phyloP scores from a whole-genome alignment of 2,329 filamentous ascomycete species.

The Fusarium sp. region DNA sequence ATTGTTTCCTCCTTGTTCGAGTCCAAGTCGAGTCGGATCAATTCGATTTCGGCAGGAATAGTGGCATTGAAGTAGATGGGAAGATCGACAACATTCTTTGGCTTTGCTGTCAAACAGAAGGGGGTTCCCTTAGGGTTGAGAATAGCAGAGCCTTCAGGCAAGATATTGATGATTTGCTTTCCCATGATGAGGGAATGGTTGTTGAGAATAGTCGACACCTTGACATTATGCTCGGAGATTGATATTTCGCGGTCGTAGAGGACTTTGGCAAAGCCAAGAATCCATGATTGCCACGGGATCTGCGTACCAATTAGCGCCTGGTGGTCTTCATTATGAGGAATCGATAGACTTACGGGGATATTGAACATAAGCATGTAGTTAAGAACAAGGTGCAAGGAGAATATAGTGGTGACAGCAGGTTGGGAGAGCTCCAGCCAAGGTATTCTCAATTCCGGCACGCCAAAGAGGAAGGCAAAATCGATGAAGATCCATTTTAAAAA shows the following conservation, averaged over 20 bases:
- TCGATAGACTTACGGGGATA: conserved; percentile 71
- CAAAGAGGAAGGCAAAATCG: conserved; percentile 88
- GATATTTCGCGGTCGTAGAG: conserved; percentile 94
- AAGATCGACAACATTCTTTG: conserved; percentile 71
- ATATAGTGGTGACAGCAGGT: conserved; percentile 76
- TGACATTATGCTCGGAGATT: conserved; percentile 93
- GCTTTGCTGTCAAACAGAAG: conserved; percentile 80
- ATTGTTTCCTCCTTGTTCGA: conserved; percentile 84
- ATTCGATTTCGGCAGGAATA: conserved; percentile 85
- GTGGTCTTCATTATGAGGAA: not conserved
- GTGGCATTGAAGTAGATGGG: conserved; percentile 96
- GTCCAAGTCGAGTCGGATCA: conserved; percentile 88
- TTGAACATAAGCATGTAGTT: conserved; percentile 95
- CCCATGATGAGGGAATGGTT: conserved; percentile 95
- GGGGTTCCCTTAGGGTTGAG: conserved; percentile 85
- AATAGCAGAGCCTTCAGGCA: conserved; percentile 93
- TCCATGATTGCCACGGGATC: conserved; percentile 79
- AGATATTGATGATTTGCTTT: conserved; percentile 96
- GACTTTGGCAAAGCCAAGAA: conserved; percentile 79
- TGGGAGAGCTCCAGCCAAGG: conserved; percentile 96
- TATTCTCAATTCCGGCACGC: conserved; percentile 87
- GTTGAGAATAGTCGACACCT: conserved; percentile 86
- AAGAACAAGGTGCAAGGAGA: conserved; percentile 76
- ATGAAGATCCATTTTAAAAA: conserved; percentile 95
- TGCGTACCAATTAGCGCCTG: conserved; percentile 50